A percentile compares a stretch with the other conserved stretches of the same genome.
These are phyloP conservation scores for Coemansia reversa DNA, from an alignment of 192 early-diverging fungal genomes.

Conservation along the genomic window DNA sequence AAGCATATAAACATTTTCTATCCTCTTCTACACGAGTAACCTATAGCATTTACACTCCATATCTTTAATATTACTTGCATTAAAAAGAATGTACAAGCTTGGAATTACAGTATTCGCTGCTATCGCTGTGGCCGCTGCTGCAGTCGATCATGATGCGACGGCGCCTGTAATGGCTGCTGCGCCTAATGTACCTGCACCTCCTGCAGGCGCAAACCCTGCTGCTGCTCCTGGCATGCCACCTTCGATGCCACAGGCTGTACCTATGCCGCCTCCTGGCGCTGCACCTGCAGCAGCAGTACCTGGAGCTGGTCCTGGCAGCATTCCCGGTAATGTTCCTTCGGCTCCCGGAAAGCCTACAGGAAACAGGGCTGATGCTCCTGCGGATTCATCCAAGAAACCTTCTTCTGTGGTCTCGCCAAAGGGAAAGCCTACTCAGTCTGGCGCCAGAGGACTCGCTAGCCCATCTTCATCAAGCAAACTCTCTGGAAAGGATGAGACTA, in stretches of 20 bases:
- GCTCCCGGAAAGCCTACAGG: slow-evolving; percentile 7
- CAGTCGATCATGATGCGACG: slow-evolving; percentile 13
- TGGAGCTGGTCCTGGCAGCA: neutral
- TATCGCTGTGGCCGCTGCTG: slow-evolving; percentile 17
- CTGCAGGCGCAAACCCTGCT: neutral
- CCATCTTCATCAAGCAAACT: slow-evolving; percentile 14
- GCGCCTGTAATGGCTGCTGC: slow-evolving; percentile 17
- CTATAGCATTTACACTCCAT: no score
- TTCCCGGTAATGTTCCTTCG: neutral
- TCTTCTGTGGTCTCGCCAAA: slow-evolving; percentile 14
- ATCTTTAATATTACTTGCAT: no score
- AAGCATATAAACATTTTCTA: no score
- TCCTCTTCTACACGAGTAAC: neutral
- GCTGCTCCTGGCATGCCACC: slow-evolving; percentile 9
- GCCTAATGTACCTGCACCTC: slow-evolving; percentile 8
- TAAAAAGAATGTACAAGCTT: slow-evolving; percentile 27
- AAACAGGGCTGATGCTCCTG: neutral
- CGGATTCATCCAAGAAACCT: neutral
- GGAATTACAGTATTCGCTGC: slow-evolving; percentile 22
- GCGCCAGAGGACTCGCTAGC: slow-evolving; percentile 5
- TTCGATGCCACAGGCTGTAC: slow-evolving; percentile 5
- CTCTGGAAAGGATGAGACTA: slow-evolving; percentile 20
- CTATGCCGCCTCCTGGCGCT: slow-evolving; percentile 12
- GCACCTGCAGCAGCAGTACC: slow-evolving; percentile 12
- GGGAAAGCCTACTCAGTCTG: slow-evolving; percentile 17